Percentiles rank a stretch among this genome's conserved stretches.
Evolutionary conservation across 2,329 filamentous ascomycete genomes (phyloP).

Genomic region (Xylaria sp.): DNA sequence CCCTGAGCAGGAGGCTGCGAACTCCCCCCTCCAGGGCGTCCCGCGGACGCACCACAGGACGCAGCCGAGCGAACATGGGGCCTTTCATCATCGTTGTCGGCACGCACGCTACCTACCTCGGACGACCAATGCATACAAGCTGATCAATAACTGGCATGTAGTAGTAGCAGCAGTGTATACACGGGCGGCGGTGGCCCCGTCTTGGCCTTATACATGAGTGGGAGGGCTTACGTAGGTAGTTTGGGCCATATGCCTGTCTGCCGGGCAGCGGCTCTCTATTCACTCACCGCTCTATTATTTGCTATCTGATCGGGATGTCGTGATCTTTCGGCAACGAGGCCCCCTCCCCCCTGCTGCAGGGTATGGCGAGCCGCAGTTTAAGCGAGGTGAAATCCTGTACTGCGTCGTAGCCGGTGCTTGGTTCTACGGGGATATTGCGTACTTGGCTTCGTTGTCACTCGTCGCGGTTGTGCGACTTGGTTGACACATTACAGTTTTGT

Average conservation of each 20-base stretch:
- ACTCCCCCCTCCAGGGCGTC: neutral
- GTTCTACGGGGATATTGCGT: neutral
- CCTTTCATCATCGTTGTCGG: neutral
- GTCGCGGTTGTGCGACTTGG: neutral
- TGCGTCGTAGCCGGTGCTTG: neutral
- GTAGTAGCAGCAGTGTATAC: neutral
- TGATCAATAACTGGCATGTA: neutral
- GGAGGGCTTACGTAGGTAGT: conserved; percentile 28
- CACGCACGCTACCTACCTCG: neutral
- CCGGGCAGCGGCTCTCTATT: neutral
- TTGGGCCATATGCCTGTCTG: neutral
- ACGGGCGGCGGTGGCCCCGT: neutral
- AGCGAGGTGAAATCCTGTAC: neutral
- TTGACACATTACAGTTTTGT: neutral
- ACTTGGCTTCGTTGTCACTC: conserved; percentile 1
- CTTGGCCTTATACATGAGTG: neutral
- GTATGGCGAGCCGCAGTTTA: neutral
- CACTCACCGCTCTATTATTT: conserved; percentile 2
- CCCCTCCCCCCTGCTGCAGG: too few species aligned
- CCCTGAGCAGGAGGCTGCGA: neutral
- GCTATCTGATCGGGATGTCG: neutral
- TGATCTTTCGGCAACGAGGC: neutral
- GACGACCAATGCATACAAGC: conserved; percentile 1
- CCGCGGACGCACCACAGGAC: neutral
- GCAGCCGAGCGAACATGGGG: conserved; percentile 1